Evolutionary conservation across 352 stramenopile species (phyloP).

Genomic region (Aphanomyces invadans): DNA sequence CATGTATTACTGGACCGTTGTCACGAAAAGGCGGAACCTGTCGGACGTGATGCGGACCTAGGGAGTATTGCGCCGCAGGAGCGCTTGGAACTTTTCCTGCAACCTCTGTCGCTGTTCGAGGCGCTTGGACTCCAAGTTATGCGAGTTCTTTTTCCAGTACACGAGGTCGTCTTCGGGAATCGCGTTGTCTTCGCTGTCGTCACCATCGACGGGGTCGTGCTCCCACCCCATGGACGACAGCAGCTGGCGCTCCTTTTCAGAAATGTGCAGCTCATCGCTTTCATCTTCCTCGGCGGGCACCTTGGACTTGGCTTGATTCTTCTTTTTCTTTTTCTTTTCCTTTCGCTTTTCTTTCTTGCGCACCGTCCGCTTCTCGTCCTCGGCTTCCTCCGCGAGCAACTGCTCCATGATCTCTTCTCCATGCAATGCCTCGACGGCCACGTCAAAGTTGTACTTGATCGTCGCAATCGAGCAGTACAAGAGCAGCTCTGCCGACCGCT

Average conservation of each 20-base stretch:
- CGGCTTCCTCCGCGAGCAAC: slow-evolving; percentile 72
- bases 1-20: neutral
- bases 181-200: slow-evolving; percentile 66
- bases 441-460: slow-evolving; percentile 73
- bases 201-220: slow-evolving; percentile 56
- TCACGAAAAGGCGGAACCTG: neutral
- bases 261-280: slow-evolving; percentile 19
- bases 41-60: neutral
- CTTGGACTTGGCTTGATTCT: slow-evolving; percentile 60
- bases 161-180: slow-evolving; percentile 81
- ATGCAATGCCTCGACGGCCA: slow-evolving; percentile 73
- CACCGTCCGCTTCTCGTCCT: slow-evolving; percentile 58
- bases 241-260: slow-evolving; percentile 50
- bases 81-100: slow-evolving; percentile 79
- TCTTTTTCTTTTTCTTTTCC: slow-evolving; percentile 78
- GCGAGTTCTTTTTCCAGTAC: slow-evolving; percentile 80
- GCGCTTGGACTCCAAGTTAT: slow-evolving; percentile 60
- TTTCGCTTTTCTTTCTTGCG: slow-evolving; percentile 86
- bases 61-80: slow-evolving; percentile 52
- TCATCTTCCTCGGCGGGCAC: slow-evolving; percentile 34
- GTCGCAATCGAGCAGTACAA: slow-evolving; percentile 71
- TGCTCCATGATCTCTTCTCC: slow-evolving; percentile 85
- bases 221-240: slow-evolving; percentile 83
- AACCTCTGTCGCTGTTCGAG: slow-evolving; percentile 75
- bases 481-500: slow-evolving; percentile 67